These are phyloP conservation scores for Heterobasidion annosum DNA, from an alignment of 1,284 basidiomycete species.

Conservation along the genomic window DNA sequence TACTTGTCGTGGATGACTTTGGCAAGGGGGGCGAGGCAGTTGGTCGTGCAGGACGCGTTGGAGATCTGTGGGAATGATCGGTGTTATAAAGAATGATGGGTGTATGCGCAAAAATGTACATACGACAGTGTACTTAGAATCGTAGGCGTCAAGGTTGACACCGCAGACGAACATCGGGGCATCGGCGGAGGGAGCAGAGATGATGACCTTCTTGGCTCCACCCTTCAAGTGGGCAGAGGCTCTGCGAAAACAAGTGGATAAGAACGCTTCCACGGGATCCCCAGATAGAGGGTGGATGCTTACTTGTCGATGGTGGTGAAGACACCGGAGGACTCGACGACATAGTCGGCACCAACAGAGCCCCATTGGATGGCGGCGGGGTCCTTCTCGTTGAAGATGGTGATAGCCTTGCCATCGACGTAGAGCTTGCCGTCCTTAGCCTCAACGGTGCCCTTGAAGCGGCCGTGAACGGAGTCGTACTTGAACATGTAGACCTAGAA, in stretches of 20 bases:
- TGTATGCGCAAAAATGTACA: slow-evolving; percentile 19
- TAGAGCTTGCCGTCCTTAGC: slow-evolving; percentile 86
- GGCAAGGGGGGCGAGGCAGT: slow-evolving; percentile 97
- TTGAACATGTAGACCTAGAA: slow-evolving; percentile 97
- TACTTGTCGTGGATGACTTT: slow-evolving; percentile 98
- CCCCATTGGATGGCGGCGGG: slow-evolving; percentile 86
- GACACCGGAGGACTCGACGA: slow-evolving; percentile 98
- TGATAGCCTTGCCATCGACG: slow-evolving; percentile 77
- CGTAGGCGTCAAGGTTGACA: slow-evolving; percentile 95
- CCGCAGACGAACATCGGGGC: slow-evolving; percentile 97
- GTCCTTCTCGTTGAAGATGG: slow-evolving; percentile 84
- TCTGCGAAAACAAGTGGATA: slow-evolving; percentile 31
- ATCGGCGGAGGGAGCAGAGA: slow-evolving; percentile 97
- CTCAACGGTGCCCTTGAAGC: slow-evolving; percentile 85
- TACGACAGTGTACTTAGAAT: slow-evolving; percentile 85
- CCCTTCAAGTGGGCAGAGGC: slow-evolving; percentile 94
- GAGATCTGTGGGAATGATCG: slow-evolving; percentile 56
- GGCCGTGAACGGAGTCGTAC: slow-evolving; percentile 96
- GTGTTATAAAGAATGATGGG: background rate
- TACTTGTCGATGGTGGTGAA: slow-evolving; percentile 92
- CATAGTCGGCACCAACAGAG: slow-evolving; percentile 78
- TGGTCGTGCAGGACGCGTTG: slow-evolving; percentile 99
- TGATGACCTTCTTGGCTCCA: slow-evolving; percentile 99
- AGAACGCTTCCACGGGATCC: background rate
- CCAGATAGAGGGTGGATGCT: slow-evolving; percentile 9